These are phyloP conservation scores for Entomortierella chlamydospora DNA, from an alignment of 192 early-diverging fungal genomes.

Conservation along the genomic window DNA sequence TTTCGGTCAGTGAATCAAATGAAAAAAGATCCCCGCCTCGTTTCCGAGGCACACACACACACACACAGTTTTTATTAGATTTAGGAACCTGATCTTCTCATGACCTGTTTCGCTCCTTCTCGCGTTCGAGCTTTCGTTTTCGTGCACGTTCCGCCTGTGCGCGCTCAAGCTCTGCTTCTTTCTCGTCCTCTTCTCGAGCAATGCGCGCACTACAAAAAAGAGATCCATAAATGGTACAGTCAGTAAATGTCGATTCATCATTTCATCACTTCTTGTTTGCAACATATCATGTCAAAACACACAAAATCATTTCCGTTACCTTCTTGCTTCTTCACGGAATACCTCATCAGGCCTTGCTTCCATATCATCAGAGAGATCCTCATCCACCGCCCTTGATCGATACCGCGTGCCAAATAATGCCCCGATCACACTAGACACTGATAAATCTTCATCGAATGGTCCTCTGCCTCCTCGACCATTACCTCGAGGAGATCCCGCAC, in stretches of 20 bases:
- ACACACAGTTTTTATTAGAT: too few species aligned
- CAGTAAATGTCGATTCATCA: too few species aligned
- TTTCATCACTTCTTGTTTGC: too few species aligned
- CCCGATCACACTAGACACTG: conserved; percentile 31
- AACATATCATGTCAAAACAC: not conserved
- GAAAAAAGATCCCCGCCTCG: too few species aligned
- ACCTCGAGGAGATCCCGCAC: conserved; percentile 16
- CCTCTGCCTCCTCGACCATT: conserved; percentile 11
- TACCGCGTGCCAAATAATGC: conserved; percentile 30
- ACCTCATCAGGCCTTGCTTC: conserved; percentile 45
- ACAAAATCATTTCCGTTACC: conserved; percentile 27
- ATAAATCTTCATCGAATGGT: conserved; percentile 37
- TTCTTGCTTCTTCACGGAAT: conserved; percentile 50
- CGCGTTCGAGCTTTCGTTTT: conserved; percentile 26
- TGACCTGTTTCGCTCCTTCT: not conserved
- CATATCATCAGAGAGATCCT: conserved; percentile 53
- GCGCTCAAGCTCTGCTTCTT: conserved; percentile 40
- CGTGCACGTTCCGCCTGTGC: conserved; percentile 21
- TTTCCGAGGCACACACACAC: too few species aligned
- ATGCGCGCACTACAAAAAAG: conserved; percentile 35
- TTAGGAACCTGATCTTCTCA: too few species aligned
- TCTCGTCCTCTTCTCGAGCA: conserved; percentile 39
- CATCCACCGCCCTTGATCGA: conserved; percentile 17
- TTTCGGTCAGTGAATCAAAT: too few species aligned
- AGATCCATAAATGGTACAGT: not conserved